Conservation (phyloP, 805 yeast genomes). For the Candida maltosa region DNA sequence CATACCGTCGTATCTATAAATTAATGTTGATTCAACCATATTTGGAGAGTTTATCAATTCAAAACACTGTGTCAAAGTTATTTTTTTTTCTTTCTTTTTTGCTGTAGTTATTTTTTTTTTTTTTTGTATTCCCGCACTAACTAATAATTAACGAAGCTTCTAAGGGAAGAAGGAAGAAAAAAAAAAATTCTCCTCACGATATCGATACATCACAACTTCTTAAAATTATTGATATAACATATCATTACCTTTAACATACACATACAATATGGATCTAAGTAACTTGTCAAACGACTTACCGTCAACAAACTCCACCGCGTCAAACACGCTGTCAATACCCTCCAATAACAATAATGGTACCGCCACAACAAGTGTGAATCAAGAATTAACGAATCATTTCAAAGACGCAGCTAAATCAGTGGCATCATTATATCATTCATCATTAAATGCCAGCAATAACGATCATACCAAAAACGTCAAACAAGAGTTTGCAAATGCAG, state of each 20-base stretch:
- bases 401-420: slow-evolving; percentile 70
- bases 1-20: slow-evolving; percentile 63
- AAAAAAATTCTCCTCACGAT: no score
- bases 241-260: background rate
- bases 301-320: slow-evolving; percentile 14
- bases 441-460: slow-evolving; percentile 11
- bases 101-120: background rate
- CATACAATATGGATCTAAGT: slow-evolving; percentile 53
- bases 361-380: slow-evolving; percentile 47
- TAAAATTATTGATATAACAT: background rate
- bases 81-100: slow-evolving; percentile 3
- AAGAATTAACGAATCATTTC: slow-evolving; percentile 59
- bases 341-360: no score
- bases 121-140: background rate
- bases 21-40: slow-evolving; percentile 67
- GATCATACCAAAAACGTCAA: slow-evolving; percentile 10
- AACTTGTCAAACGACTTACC: slow-evolving; percentile 57
- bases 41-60: no score
- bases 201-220: background rate
- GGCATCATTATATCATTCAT: slow-evolving; percentile 44
- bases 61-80: slow-evolving; percentile 1
- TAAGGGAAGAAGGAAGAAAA: background rate
- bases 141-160: background rate
- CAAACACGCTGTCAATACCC: no score
- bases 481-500: slow-evolving; percentile 38